Percentiles rank a stretch among this genome's conserved stretches.
These are phyloP conservation scores for Helminthosporium solani DNA, from an alignment of 2,329 filamentous ascomycete genomes.

Conservation along the genomic window DNA sequence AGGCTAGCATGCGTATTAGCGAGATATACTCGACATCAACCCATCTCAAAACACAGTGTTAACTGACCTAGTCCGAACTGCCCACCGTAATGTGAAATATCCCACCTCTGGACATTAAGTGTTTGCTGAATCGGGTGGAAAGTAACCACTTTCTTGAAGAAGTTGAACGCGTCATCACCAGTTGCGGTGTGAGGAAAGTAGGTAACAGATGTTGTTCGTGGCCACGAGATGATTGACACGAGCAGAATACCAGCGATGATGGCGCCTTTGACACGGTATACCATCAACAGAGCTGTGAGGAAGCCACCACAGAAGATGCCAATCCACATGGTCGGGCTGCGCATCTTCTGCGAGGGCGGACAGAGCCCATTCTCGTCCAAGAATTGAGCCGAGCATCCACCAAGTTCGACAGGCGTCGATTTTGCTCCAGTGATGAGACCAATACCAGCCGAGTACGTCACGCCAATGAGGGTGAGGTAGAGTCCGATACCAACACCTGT, in stretches of 20 bases:
- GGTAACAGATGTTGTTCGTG: constrained; percentile 71
- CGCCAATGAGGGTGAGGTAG: constrained; percentile 73
- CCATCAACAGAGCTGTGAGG: constrained; percentile 75
- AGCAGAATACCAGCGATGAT: constrained; percentile 81
- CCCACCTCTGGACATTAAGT: constrained; percentile 72
- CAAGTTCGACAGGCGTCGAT: constrained; percentile 70
- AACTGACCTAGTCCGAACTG: constrained; percentile 65
- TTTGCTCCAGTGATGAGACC: constrained; percentile 71
- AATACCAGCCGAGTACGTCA: constrained; percentile 81
- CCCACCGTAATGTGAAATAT: constrained; percentile 65
- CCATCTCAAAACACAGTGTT: neutral
- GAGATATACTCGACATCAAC: neutral
- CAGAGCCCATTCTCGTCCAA: constrained; percentile 55
- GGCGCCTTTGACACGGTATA: constrained; percentile 84
- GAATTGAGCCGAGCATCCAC: constrained; percentile 65
- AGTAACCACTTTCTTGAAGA: constrained; percentile 83
- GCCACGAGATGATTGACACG: constrained; percentile 88
- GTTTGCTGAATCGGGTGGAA: constrained; percentile 75
- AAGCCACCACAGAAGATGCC: constrained; percentile 85
- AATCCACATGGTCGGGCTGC: constrained; percentile 80
- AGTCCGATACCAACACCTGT: constrained; percentile 84
- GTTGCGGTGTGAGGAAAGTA: constrained; percentile 74
- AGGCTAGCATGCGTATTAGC: constrained; percentile 48
- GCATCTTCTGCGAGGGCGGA: constrained; percentile 69
- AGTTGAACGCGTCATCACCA: constrained; percentile 73